Evolutionary conservation across 73 alveolate species (phyloP).

Genomic region (Tetrahymena borealis): DNA sequence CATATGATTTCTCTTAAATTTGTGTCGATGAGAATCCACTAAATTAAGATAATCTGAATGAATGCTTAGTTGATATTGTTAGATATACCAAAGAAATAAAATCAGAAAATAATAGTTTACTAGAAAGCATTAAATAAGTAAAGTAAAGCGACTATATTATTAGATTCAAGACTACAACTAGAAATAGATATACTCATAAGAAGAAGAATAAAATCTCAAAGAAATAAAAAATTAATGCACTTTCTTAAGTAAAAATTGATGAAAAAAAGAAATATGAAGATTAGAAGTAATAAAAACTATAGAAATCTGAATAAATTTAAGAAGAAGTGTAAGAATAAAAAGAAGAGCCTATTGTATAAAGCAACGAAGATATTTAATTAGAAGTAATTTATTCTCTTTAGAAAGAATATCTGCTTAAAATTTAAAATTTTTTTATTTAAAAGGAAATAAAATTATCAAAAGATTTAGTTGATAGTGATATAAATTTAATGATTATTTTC

Average conservation of each 20-base stretch:
- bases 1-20: neutral
- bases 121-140: neutral
- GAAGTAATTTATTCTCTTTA: neutral
- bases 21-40: neutral
- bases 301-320: neutral
- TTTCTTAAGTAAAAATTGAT: neutral
- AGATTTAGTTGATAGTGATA: neutral
- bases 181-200: neutral
- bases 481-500: neutral
- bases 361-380: neutral
- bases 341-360: neutral
- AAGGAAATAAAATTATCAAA: neutral
- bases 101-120: neutral
- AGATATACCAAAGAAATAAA: neutral
- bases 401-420: neutral
- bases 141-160: neutral
- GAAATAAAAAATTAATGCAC: neutral
- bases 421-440: too few species aligned
- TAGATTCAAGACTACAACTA: neutral
- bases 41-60: neutral
- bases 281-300: neutral
- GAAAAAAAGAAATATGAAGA: neutral
- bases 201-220: neutral
- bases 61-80: neutral
- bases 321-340: neutral